Base-by-base conservation (phyloP, 768 basidiomycete species). In the Mycena venus region DNA sequence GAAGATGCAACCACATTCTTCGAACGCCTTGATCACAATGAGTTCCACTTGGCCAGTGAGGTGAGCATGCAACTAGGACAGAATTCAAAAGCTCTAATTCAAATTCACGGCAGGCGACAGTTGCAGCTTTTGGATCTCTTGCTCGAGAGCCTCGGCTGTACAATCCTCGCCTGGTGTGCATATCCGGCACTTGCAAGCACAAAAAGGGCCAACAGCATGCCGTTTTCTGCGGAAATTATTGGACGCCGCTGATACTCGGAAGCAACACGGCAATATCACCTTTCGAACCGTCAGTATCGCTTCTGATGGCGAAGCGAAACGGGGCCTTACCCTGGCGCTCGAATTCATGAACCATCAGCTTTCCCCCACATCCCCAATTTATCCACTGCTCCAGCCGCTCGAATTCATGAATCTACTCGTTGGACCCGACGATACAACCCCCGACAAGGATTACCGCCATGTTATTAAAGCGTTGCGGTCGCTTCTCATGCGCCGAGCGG, bases 401-500 rank as follows among this genome's bases (percentile, higher is more conserved):
- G 27, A 44, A 14, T 62, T 81, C 36, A 56, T 83, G 29, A 73
- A 84, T 55, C 62, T 80, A 3, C 72, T 67, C 15, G 78, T 82
- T 44, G 83, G 84, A 8, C 66, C 78, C 14, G 78, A 84, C 60
- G 82, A 84, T 44, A 61, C 84, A 0, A 84, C 82, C 0, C 73
- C 72, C 12, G 79, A 84, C 75, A 84, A 83, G 49, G 82, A 83
- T 73, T 78, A 76, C 75, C 83, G 83, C 76, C 79, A 85, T 72
- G 60, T 83, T 19, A 68, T 83, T 72, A 82, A 83, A 60, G 68
- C 76, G 2, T 65, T 77, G 12, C 75, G 78, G 3, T 79, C 78
- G 51, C 78, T 83, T 2, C 60, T 83, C 19, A 59, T 82, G 62
- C 78, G 78, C 31, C 47, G 29, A 25, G 66, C 73, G 17, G 82